Percentiles rank a stretch among this genome's conserved stretches.
Conservation (phyloP, 2,329 filamentous ascomycete genomes). For the Stagonosporopsis tanaceti region DNA sequence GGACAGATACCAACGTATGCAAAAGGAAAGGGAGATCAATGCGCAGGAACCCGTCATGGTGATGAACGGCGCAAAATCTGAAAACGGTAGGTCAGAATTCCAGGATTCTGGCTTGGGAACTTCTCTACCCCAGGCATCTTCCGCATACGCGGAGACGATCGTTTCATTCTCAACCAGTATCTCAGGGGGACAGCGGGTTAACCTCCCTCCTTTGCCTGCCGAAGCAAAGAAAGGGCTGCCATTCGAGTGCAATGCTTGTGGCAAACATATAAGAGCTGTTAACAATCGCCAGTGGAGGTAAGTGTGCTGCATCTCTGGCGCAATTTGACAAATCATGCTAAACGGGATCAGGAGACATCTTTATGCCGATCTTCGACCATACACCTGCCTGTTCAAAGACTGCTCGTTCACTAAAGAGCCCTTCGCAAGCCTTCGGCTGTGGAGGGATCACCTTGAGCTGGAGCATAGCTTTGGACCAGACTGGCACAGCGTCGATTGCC, state of each 20-base stretch:
- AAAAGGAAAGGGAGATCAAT: slow-evolving; percentile 21
- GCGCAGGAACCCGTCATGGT: neutral
- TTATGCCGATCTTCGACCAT: slow-evolving; percentile 31
- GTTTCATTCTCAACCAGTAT: slow-evolving; percentile 29
- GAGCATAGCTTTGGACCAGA: slow-evolving; percentile 27
- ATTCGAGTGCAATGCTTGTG: slow-evolving; percentile 35
- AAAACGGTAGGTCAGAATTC: slow-evolving; percentile 24
- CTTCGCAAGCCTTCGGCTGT: slow-evolving; percentile 24
- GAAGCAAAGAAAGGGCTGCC: slow-evolving; percentile 24
- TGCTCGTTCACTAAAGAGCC: slow-evolving; percentile 23
- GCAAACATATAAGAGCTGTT: slow-evolving; percentile 10
- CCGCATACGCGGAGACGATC: slow-evolving; percentile 28
- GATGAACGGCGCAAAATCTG: slow-evolving; percentile 9
- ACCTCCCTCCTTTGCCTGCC: slow-evolving; percentile 28
- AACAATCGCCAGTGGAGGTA: neutral
- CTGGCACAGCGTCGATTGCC: slow-evolving; percentile 27
- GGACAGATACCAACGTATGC: slow-evolving; percentile 30
- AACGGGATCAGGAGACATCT: slow-evolving; percentile 29
- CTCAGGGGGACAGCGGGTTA: slow-evolving; percentile 17
- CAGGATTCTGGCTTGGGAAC: slow-evolving; percentile 34
- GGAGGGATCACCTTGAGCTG: slow-evolving; percentile 29
- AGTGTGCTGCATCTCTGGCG: neutral
- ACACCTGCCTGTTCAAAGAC: slow-evolving; percentile 26
- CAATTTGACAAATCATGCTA: neutral
- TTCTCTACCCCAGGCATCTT: slow-evolving; percentile 19